Conservation (phyloP, 129 eudicot species). For the carrot (Daucus carota) region DH1_v3.0 NC_030384.2:46265001-46265500, state of each 20-base stretch:
- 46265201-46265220: conserved; percentile 2
- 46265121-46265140: not conserved
- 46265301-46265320: not conserved
- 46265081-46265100: not conserved
- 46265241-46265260: not conserved
- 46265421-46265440: conserved; percentile 40
- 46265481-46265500: conserved; percentile 20
- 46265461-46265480: conserved; percentile 38
- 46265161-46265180: not conserved
- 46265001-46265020: not conserved
- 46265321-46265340: not conserved
- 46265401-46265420: conserved; percentile 42
- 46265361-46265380: conserved; percentile 5
- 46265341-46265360: not conserved
- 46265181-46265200: not conserved
- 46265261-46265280: not conserved
- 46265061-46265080: not conserved
- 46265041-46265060: too few relatives aligned
- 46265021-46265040: too few relatives aligned
- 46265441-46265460: conserved; percentile 48
- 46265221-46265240: not conserved
- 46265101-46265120: not conserved
- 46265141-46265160: not conserved
- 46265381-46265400: conserved; percentile 28
- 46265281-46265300: not conserved